Percentiles rank a stretch among this genome's conserved stretches.
Evolutionary conservation across 257 asterid species (phyloP).

Genomic region (Ilex aquifolium): DNA sequence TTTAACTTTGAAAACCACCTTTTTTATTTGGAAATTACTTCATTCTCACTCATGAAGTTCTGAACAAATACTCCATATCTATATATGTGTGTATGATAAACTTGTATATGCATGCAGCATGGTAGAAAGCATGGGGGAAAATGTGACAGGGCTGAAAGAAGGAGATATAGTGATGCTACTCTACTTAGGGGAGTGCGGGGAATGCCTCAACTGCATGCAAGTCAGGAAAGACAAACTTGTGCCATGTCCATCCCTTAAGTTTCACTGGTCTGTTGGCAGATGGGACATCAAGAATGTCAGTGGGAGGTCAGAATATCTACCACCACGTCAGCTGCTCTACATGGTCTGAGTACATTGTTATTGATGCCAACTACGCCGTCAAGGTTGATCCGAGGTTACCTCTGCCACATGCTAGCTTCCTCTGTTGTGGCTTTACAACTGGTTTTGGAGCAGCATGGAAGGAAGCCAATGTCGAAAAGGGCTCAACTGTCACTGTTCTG

Average conservation of each 20-base stretch:
- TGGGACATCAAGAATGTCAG: conserved; percentile 26
- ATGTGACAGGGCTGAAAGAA: conserved; percentile 21
- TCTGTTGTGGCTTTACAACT: conserved; percentile 44
- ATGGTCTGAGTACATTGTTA: conserved; percentile 41
- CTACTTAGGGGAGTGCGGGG: conserved; percentile 37
- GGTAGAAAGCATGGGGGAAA: conserved; percentile 35
- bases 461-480: conserved; percentile 29
- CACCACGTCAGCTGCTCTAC: conserved; percentile 50
- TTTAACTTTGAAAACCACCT: too few species aligned
- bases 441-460: conserved; percentile 47
- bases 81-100: too few species aligned
- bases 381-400: conserved; percentile 27
- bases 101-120: conserved; percentile 6
- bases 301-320: conserved; percentile 18
- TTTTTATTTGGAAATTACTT: too few species aligned
- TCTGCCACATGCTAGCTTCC: conserved; percentile 49
- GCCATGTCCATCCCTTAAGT: conserved; percentile 33
- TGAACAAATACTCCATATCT: too few species aligned
- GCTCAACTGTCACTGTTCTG: conserved; percentile 38
- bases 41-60: too few species aligned
- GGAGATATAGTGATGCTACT: conserved; percentile 39
- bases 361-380: conserved; percentile 36
- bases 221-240: conserved; percentile 31
- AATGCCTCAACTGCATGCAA: conserved; percentile 30
- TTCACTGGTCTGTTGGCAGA: conserved; percentile 39